A percentile compares a stretch with the other conserved stretches of the same genome.
Evolutionary conservation across 2,329 filamentous ascomycete species (phyloP).

Genomic region (Nemania serpens): DNA sequence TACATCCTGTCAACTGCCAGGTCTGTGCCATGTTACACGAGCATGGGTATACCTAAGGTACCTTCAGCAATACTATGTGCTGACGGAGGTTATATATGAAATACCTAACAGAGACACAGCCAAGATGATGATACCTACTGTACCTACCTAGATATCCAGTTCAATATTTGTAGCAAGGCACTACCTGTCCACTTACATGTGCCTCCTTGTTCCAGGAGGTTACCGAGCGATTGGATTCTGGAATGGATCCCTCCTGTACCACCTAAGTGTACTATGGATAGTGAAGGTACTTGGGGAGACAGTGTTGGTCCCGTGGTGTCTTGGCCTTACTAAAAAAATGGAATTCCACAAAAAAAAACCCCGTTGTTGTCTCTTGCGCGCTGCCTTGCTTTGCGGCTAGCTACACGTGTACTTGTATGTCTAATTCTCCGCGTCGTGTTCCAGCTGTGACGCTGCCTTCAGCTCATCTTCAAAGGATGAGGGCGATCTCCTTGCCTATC

Average conservation of each 20-base stretch:
- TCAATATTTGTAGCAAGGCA: too few relatives aligned
- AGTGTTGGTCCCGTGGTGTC: slow-evolving; percentile 13
- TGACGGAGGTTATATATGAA: neutral
- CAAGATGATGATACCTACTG: neutral
- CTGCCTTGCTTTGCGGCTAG: neutral
- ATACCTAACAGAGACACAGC: neutral
- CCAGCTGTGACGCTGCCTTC: slow-evolving; percentile 15
- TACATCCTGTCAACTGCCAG: neutral
- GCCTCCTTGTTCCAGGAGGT: neutral
- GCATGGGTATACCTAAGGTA: too few relatives aligned
- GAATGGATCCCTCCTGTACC: slow-evolving; percentile 8
- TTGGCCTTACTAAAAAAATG: slow-evolving; percentile 11
- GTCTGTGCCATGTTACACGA: neutral
- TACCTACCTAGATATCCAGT: too few relatives aligned
- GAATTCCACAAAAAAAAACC: slow-evolving; percentile 7
- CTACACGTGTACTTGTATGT: neutral
- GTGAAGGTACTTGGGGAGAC: neutral
- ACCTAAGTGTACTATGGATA: neutral
- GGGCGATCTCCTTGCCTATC: neutral
- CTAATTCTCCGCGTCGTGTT: slow-evolving; percentile 7
- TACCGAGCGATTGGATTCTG: slow-evolving; percentile 22
- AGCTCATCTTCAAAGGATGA: slow-evolving; percentile 7
- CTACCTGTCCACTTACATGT: too few relatives aligned
- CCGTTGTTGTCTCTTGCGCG: neutral
- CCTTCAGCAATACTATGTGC: too few relatives aligned